Base-by-base conservation (phyloP, 2,329 filamentous ascomycete species). In the Mycogone perniciosa region DNA sequence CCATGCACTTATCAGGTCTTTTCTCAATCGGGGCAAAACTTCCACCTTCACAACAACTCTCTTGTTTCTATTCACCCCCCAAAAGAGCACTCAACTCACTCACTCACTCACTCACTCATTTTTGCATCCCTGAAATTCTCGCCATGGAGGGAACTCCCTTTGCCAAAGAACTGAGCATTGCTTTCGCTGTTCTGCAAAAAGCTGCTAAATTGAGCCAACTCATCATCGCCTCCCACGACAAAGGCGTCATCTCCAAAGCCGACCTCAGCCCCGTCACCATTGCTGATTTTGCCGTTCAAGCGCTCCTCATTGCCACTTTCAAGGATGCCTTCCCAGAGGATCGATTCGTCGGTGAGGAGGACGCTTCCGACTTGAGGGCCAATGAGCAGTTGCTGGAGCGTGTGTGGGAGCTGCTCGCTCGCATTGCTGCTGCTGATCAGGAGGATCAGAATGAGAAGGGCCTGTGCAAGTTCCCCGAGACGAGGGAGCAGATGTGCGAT, bases 271-370 rank as follows among this genome's bases (percentile, higher is more conserved):
- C 77, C 2, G 80, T 82, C 43, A 82, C 80, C 0, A 69, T 81
- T 20, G 80, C 75, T 60, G 79, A 82, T 62, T 81, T 82, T 56
- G 79, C 79, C 48, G 74, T 80, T 51, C 79, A 82, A 58, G 77
- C 77, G 0, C 67, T 82, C 5, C 69, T 82, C 38, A 75, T 75
- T 5, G 65, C 71, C 35, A 75, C 75, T 2, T 65, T 81, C 51
- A 73, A 75, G 48, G 53, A 63, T 48, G 71, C 72, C 4, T 82
- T 81, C 46, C 79, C 79, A 0, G 46, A 56, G 5, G 77, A 82
- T 59, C 59, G 53, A 3, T 74, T 82, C 40, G 76, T 82, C 1
- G 79, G 78, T 31, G 79, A 82, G 56, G 79, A 82, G 58, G 73
- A 76, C 11, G 73, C 79, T 0, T 68, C 66, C 0, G 70, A 75